A percentile compares a stretch with the other conserved stretches of the same genome.
phyloP scores from a whole-genome alignment of 2,329 filamentous ascomycete genomes.

The Hypoxylon sp. region DNA sequence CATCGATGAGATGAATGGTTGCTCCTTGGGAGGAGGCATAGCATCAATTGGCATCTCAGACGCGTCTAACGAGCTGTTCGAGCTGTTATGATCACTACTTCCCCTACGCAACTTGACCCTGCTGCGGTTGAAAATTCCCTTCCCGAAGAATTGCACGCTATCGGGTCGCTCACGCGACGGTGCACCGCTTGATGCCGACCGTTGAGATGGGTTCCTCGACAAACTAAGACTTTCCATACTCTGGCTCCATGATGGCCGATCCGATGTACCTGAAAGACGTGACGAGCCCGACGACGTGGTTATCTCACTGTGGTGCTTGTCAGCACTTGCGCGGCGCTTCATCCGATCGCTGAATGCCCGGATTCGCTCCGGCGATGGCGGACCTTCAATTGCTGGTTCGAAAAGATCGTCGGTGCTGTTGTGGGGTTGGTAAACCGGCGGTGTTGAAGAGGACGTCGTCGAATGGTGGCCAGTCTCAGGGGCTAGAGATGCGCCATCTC shows the following conservation, averaged over 20 bases:
- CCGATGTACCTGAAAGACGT: constrained; percentile 63
- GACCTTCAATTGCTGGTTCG: constrained; percentile 72
- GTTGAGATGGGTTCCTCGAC: constrained; percentile 70
- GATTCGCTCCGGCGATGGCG: constrained; percentile 72
- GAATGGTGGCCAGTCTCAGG: constrained; percentile 44
- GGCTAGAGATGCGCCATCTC: constrained; percentile 40
- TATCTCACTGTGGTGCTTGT: constrained; percentile 63
- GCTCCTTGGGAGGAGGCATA: constrained; percentile 59
- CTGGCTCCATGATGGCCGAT: constrained; percentile 67
- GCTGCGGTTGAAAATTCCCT: constrained; percentile 71
- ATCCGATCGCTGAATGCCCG: constrained; percentile 69
- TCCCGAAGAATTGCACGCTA: constrained; percentile 72
- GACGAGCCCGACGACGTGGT: constrained; percentile 71
- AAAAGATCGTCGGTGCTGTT: constrained; percentile 61
- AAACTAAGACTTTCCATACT: constrained; percentile 64
- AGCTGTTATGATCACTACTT: constrained; percentile 64
- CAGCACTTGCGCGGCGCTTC: constrained; percentile 66
- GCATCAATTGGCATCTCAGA: constrained; percentile 59
- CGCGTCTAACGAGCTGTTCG: constrained; percentile 65
- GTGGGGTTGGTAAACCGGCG: constrained; percentile 35
- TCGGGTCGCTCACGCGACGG: constrained; percentile 70
- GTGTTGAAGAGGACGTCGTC: constrained; percentile 34
- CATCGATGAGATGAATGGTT: constrained; percentile 63
- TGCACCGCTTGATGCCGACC: constrained; percentile 69
- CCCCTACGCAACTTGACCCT: constrained; percentile 67